Percentiles rank a stretch among this genome's conserved stretches.
These are phyloP conservation scores for Diaporthe vaccinii DNA, from an alignment of 2,329 filamentous ascomycete genomes.

Conservation along the genomic window DNA sequence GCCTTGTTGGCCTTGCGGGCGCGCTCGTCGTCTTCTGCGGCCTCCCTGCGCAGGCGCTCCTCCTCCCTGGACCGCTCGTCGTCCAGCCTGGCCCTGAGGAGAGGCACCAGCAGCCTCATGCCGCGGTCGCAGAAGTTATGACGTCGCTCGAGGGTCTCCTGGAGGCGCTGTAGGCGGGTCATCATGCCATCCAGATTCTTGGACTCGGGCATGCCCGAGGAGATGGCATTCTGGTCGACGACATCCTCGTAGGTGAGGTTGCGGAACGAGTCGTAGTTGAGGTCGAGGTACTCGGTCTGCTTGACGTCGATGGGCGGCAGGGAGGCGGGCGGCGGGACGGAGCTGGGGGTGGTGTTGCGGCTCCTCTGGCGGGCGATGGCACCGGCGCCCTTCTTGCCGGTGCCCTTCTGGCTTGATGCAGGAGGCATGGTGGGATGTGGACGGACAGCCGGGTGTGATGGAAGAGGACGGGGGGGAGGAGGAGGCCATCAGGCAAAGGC, in stretches of 20 bases:
- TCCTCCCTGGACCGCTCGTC: conserved; percentile 66
- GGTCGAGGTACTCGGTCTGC: conserved; percentile 76
- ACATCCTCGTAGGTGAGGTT: conserved; percentile 78
- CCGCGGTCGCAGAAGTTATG: conserved; percentile 78
- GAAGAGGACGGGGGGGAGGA: neutral
- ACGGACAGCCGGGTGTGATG: neutral
- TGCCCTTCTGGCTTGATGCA: conserved; percentile 70
- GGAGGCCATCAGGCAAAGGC: neutral
- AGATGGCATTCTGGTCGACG: conserved; percentile 71
- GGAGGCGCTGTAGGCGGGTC: conserved; percentile 73
- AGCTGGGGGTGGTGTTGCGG: conserved; percentile 82
- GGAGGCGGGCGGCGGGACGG: conserved; percentile 62
- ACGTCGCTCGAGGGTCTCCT: conserved; percentile 76
- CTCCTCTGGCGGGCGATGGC: conserved; percentile 76
- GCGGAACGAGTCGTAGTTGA: conserved; percentile 70
- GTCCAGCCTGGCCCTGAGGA: conserved; percentile 73
- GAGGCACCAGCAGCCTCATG: conserved; percentile 77
- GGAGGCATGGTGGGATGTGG: conserved; percentile 65
- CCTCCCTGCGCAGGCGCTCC: conserved; percentile 62
- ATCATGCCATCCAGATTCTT: conserved; percentile 74
- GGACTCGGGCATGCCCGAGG: conserved; percentile 72
- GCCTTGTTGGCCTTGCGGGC: conserved; percentile 58
- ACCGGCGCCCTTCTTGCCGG: conserved; percentile 74
- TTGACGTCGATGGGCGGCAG: conserved; percentile 68
- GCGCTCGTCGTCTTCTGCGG: conserved; percentile 60